phyloP scores from a whole-genome alignment of 768 basidiomycete genomes.

The Calvatia gigantea region DNA sequence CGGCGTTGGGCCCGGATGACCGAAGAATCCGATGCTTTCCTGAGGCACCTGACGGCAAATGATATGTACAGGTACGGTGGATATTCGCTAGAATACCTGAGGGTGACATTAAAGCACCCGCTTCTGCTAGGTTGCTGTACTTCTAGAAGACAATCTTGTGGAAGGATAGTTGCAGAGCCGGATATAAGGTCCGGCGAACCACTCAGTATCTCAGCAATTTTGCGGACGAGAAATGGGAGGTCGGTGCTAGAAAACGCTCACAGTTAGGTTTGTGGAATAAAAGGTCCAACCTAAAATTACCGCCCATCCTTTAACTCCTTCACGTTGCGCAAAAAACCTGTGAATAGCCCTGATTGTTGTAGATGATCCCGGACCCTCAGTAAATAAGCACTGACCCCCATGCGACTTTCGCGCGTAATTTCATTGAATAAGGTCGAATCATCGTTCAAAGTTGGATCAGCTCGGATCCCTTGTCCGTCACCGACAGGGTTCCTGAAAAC shows the following conservation, averaged over 20 bases:
- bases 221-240: not conserved
- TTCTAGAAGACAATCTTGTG: not conserved
- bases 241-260: not conserved
- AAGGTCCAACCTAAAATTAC: not conserved
- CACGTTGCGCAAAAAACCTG: not conserved
- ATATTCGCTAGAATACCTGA: not conserved
- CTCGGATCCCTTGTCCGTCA: not conserved
- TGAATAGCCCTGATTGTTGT: not conserved
- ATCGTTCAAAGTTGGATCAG: not conserved
- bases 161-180: not conserved
- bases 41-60: not conserved
- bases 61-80: not conserved
- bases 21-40: not conserved
- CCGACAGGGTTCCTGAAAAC: not conserved
- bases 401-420: not conserved
- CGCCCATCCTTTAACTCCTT: not conserved
- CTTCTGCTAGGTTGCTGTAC: not conserved
- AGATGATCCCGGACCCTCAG: slow-evolving; percentile 1
- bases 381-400: not conserved
- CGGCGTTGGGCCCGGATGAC: slow-evolving; percentile 3
- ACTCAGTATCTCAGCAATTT: not conserved
- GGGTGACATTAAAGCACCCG: not conserved
- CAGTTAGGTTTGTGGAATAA: not conserved
- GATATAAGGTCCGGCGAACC: not conserved
- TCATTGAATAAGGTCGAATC: not conserved